These are phyloP conservation scores for Stagonosporopsis cucurbitacearum DNA, from an alignment of 2,329 filamentous ascomycete species.

Conservation along the genomic window DNA sequence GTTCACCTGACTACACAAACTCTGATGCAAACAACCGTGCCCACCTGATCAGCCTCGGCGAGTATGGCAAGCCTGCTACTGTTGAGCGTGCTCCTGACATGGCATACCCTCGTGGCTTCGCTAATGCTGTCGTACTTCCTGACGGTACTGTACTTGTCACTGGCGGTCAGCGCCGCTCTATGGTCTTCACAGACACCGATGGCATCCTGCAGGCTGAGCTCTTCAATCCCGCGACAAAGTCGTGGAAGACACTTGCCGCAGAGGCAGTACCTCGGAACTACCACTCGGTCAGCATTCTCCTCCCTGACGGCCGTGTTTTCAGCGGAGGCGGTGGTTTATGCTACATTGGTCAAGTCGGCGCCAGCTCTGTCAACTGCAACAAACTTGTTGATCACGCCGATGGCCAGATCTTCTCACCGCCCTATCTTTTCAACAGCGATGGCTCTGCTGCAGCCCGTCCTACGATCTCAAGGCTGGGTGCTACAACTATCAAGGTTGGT, in stretches of 20 bases:
- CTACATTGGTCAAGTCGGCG: slow-evolving; percentile 24
- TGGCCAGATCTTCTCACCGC: slow-evolving; percentile 37
- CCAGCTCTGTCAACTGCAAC: slow-evolving; percentile 33
- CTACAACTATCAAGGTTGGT: slow-evolving; percentile 28
- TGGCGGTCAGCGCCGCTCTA: slow-evolving; percentile 32
- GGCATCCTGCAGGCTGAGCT: slow-evolving; percentile 34
- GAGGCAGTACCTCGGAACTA: slow-evolving; percentile 37
- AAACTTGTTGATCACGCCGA: slow-evolving; percentile 38
- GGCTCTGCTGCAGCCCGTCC: slow-evolving; percentile 29
- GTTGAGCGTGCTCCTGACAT: slow-evolving; percentile 37
- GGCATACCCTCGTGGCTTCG: slow-evolving; percentile 33
- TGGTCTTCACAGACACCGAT: slow-evolving; percentile 32
- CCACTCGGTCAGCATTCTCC: slow-evolving; percentile 33
- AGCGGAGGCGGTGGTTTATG: slow-evolving; percentile 37
- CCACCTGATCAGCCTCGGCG: slow-evolving; percentile 32
- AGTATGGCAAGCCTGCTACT: slow-evolving; percentile 22
- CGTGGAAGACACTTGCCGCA: slow-evolving; percentile 31
- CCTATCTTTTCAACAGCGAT: slow-evolving; percentile 37
- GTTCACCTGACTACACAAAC: slow-evolving; percentile 34
- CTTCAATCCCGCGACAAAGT: slow-evolving; percentile 33
- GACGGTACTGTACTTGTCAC: slow-evolving; percentile 37
- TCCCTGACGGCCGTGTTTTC: slow-evolving; percentile 35
- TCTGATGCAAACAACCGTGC: slow-evolving; percentile 28
- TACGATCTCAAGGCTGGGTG: slow-evolving; percentile 21
- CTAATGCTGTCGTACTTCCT: slow-evolving; percentile 36